phyloP scores from a whole-genome alignment of 148 eudicot species.

The Simmondsia chinensis region DNA sequence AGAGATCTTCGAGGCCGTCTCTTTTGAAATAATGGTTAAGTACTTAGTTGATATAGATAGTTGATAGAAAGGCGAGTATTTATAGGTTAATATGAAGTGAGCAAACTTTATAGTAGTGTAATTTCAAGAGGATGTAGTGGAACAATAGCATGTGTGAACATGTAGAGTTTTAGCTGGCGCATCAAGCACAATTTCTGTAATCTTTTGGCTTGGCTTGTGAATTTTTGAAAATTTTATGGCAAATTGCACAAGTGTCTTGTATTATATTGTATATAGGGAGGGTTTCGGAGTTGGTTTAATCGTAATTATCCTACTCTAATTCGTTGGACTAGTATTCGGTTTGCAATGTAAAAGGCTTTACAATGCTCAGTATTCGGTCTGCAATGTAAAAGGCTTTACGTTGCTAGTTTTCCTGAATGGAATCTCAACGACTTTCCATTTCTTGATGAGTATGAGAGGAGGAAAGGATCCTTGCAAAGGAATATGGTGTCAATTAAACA shows the following conservation, averaged over 20 bases:
- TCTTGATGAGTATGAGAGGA: too few relatives aligned
- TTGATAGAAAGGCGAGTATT: slow-evolving; percentile 1
- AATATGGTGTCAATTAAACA: too few relatives aligned
- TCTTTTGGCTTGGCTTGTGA: background rate
- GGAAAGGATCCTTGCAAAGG: too few relatives aligned
- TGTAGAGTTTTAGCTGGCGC: background rate
- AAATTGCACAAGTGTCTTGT: background rate
- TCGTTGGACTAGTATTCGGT: too few relatives aligned
- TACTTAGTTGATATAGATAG: slow-evolving; percentile 1
- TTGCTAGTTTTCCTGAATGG: too few relatives aligned
- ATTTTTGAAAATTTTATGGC: background rate
- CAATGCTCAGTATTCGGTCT: too few relatives aligned
- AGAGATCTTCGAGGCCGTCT: slow-evolving; percentile 20
- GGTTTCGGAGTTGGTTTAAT: background rate
- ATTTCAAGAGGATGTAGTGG: background rate
- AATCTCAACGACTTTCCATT: too few relatives aligned
- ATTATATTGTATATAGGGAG: too few relatives aligned
- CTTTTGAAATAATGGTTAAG: background rate
- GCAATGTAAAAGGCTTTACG: too few relatives aligned
- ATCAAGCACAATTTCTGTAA: background rate
- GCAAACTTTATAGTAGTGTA: background rate
- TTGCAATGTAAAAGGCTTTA: too few relatives aligned
- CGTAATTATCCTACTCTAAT: too few relatives aligned
- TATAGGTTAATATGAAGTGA: slow-evolving; percentile 9
- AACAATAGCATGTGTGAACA: slow-evolving; percentile 11